These are phyloP conservation scores for Dactylis glomerata DNA, from an alignment of 176 grass and related monocot genomes.

Conservation along the genomic window DNA sequence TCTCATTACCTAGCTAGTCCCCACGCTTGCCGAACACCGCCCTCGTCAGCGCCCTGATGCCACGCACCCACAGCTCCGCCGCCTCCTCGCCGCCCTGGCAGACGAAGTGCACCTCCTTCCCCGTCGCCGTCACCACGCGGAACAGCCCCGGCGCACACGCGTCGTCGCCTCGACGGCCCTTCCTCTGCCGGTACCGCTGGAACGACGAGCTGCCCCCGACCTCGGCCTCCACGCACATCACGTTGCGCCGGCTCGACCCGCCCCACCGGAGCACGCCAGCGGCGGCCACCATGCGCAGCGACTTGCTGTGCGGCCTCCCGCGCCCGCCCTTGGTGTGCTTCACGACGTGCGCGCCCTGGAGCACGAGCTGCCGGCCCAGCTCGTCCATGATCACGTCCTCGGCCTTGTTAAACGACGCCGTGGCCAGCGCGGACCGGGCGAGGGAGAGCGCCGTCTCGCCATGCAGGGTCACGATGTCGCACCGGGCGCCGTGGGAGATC, in stretches of 20 bases:
- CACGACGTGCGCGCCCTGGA: constrained; percentile 48
- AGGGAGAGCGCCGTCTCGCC: constrained; percentile 92
- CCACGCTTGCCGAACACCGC: constrained; percentile 39
- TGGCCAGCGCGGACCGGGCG: constrained; percentile 40
- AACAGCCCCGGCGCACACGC: constrained; percentile 68
- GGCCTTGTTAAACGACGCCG: constrained; percentile 45
- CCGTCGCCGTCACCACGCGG: constrained; percentile 70
- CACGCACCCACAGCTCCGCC: constrained; percentile 90
- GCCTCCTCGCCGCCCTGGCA: constrained; percentile 68
- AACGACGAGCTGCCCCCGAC: constrained; percentile 71
- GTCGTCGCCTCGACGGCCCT: constrained; percentile 22
- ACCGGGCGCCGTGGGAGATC: constrained; percentile 64
- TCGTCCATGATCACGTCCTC: constrained; percentile 77
- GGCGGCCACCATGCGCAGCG: constrained; percentile 52
- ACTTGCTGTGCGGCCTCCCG: constrained; percentile 65
- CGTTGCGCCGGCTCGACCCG: constrained; percentile 52
- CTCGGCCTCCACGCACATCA: constrained; percentile 75
- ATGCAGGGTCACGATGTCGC: constrained; percentile 34
- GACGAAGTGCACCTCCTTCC: constrained; percentile 91
- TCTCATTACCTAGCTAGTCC: neutral
- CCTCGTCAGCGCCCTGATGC: constrained; percentile 64
- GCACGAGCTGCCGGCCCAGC: constrained; percentile 56
- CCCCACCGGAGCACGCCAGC: constrained; percentile 87
- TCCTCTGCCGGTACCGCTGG: constrained; percentile 51
- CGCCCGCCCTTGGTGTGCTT: constrained; percentile 91